A percentile compares a stretch with the other conserved stretches of the same genome.
These are phyloP conservation scores for Daldinia eschscholtzii DNA, from an alignment of 2,329 filamentous ascomycete species.

Conservation along the genomic window DNA sequence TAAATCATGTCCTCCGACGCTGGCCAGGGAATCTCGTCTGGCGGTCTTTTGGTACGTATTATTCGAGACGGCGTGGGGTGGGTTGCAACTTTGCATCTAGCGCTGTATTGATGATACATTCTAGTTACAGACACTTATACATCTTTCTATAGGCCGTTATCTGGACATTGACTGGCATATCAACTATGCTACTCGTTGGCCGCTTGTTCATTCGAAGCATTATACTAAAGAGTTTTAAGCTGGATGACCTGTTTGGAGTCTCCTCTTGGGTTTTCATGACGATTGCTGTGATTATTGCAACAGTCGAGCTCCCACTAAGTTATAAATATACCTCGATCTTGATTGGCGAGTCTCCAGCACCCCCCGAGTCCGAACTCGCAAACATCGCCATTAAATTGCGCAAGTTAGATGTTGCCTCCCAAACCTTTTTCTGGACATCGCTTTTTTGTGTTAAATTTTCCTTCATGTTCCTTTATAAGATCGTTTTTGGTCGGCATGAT, in stretches of 20 bases:
- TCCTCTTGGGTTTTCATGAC: constrained; percentile 36
- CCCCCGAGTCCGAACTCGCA: constrained; percentile 22
- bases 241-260: constrained; percentile 38
- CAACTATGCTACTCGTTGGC: constrained; percentile 36
- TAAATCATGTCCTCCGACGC: constrained; percentile 31
- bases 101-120: background rate
- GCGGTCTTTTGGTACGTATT: constrained; percentile 35
- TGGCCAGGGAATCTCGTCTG: constrained; percentile 37
- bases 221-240: constrained; percentile 38
- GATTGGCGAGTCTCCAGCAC: constrained; percentile 32
- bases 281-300: constrained; percentile 27
- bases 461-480: constrained; percentile 41
- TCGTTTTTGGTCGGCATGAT: constrained; percentile 13
- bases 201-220: constrained; percentile 37
- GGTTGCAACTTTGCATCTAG: background rate
- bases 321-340: constrained; percentile 37
- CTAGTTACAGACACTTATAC: background rate
- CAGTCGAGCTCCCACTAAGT: constrained; percentile 25
- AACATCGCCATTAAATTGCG: constrained; percentile 32
- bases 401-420: constrained; percentile 26
- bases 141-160: constrained; percentile 38
- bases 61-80: background rate
- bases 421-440: constrained; percentile 39
- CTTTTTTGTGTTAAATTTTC: constrained; percentile 42
- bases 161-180: constrained; percentile 32